These are phyloP conservation scores for Yarrowia sp. DNA, from an alignment of 805 yeast species.

Conservation along the genomic window DNA sequence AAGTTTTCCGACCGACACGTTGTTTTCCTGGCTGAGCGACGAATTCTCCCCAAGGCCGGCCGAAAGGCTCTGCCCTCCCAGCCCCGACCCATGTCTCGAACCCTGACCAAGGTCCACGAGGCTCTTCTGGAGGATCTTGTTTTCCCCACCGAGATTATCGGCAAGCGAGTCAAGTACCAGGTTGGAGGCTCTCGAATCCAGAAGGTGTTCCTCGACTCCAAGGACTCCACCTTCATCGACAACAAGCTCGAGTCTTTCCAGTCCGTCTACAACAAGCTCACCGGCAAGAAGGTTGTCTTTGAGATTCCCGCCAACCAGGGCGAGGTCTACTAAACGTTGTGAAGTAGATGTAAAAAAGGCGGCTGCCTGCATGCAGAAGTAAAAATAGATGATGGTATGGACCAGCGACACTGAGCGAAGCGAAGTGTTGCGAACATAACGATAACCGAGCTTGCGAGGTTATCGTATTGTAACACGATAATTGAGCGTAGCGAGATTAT, in stretches of 20 bases:
- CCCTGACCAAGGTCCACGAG: slow-evolving; percentile 98
- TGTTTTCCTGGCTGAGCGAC: slow-evolving; percentile 98
- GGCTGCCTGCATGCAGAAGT: slow-evolving; percentile 16
- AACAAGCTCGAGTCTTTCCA: slow-evolving; percentile 99
- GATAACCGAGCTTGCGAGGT: too few relatives aligned
- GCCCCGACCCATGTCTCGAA: slow-evolving; percentile 99
- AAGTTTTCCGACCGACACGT: slow-evolving; percentile 99
- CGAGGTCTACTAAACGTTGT: slow-evolving; percentile 37
- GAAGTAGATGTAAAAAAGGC: slow-evolving; percentile 16
- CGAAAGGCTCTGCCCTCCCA: slow-evolving; percentile 86
- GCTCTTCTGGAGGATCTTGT: slow-evolving; percentile 97
- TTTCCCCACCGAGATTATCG: slow-evolving; percentile 98
- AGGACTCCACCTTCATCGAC: slow-evolving; percentile 94
- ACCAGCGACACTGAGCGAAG: background rate
- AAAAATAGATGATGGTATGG: slow-evolving; percentile 24
- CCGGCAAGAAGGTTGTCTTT: slow-evolving; percentile 99
- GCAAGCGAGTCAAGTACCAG: slow-evolving; percentile 98
- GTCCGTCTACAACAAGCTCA: slow-evolving; percentile 95
- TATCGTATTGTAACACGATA: too few relatives aligned
- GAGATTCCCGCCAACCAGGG: slow-evolving; percentile 64
- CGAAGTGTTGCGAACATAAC: too few relatives aligned
- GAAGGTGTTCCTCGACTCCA: slow-evolving; percentile 95
- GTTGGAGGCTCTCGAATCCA: slow-evolving; percentile 99
- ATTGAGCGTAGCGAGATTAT: background rate
- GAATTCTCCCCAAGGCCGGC: slow-evolving; percentile 98